Evolutionary conservation across 2,329 filamentous ascomycete genomes (phyloP).

Genomic region (Ophiostoma angusticollis): DNA sequence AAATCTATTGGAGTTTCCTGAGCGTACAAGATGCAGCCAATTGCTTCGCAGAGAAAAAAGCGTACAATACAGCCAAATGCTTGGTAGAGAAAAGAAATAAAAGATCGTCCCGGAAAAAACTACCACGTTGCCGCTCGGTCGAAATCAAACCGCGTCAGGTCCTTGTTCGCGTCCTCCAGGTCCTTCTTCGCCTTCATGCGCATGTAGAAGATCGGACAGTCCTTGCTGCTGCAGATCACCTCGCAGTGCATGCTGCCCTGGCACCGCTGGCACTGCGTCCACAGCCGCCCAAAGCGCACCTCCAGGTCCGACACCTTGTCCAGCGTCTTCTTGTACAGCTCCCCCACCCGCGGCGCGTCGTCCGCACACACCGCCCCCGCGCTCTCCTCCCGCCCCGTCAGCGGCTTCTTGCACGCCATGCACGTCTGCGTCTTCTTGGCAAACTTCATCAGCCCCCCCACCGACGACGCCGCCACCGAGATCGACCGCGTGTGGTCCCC

Average conservation of each 20-base stretch:
- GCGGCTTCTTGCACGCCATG: conserved; percentile 97
- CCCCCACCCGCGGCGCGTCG: conserved; percentile 73
- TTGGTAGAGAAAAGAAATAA: neutral
- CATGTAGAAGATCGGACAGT: conserved; percentile 99
- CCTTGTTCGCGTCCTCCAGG: conserved; percentile 85
- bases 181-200: conserved; percentile 99
- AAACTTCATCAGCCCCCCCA: conserved; percentile 96
- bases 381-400: conserved; percentile 63
- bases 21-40: too few relatives aligned
- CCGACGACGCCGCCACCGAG: conserved; percentile 76
- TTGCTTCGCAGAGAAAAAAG: too few relatives aligned
- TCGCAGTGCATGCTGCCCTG: conserved; percentile 97
- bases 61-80: neutral
- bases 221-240: conserved; percentile 90
- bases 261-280: conserved; percentile 97
- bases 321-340: conserved; percentile 86
- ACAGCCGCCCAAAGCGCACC: conserved; percentile 79
- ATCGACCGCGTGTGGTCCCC: conserved; percentile 94
- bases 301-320: conserved; percentile 84
- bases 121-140: conserved; percentile 59
- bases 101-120: neutral
- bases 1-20: too few relatives aligned
- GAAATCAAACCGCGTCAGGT: conserved; percentile 77
- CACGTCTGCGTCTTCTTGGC: conserved; percentile 95
- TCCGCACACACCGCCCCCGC: conserved; percentile 72